phyloP scores from a whole-genome alignment of 495 filamentous ascomycete genomes.

The Staphylotrichum longicolle region DNA sequence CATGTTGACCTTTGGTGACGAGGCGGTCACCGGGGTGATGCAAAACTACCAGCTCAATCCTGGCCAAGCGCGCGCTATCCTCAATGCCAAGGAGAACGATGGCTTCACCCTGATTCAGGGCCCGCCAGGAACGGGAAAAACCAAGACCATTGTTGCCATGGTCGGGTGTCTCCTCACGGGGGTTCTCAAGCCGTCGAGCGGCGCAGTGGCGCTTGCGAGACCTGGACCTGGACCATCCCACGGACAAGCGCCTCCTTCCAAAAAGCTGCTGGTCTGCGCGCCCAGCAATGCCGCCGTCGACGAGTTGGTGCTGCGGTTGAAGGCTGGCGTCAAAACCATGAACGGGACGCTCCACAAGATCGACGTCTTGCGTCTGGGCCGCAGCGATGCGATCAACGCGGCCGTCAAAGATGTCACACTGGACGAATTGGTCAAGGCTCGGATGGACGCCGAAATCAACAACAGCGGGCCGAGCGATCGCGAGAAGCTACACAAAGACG shows the following conservation, averaged over 20 bases:
- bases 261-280: constrained; percentile 92
- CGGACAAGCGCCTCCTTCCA: constrained; percentile 40
- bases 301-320: constrained; percentile 90
- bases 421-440: constrained; percentile 81
- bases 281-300: constrained; percentile 98
- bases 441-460: constrained; percentile 54
- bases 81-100: constrained; percentile 89
- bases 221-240: constrained; percentile 42
- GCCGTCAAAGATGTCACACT: constrained; percentile 90
- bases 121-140: constrained; percentile 95
- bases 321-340: constrained; percentile 77
- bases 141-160: constrained; percentile 96
- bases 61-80: constrained; percentile 89
- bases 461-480: constrained; percentile 58
- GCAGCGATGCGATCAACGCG: constrained; percentile 87
- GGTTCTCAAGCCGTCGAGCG: constrained; percentile 47
- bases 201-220: constrained; percentile 49
- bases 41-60: constrained; percentile 78
- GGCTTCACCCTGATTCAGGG: constrained; percentile 96
- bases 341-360: constrained; percentile 69
- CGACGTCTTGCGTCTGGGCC: constrained; percentile 84
- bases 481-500: constrained; percentile 77
- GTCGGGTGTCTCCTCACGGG: constrained; percentile 79
- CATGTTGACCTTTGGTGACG: constrained; percentile 71
- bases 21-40: constrained; percentile 63